Base-by-base conservation (phyloP, 2,329 filamentous ascomycete genomes). In the Epichloe bromicola region DNA sequence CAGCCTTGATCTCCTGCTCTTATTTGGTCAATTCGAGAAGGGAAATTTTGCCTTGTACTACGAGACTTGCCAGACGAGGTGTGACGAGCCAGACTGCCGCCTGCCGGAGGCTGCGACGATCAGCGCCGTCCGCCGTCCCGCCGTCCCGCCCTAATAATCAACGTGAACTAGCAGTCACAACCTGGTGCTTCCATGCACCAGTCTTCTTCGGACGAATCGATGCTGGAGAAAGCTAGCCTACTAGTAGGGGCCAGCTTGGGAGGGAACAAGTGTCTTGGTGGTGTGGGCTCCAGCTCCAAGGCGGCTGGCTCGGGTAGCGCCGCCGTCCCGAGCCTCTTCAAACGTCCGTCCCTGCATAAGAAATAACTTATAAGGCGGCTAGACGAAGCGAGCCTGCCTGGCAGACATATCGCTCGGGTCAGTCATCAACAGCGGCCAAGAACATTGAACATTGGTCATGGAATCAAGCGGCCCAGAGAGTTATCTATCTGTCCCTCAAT, bases 281-380 rank as follows among this genome's bases (percentile, higher is more conserved):
- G n/a, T 30, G 46, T 46, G 47, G 47, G 30, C 39, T 49, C 45
- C 30, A 17, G 33, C 11, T 45, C 36, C 46, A 43, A n/a, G n/a
- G n/a, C n/a, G 39, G 30, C 40, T 41, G 34, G 36, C 45, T 49
- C 52, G 52, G 52, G 49, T 49, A 51, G 49, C 49, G 52, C 52
- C 52, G 52, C 48, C 45, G 49, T 46, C 36, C 48, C 45, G 49
- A 46, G 39, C 49, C 50, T 53, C 45, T 53, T 17, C 20, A 37
- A 33, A 33, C 30, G 33, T 19, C 14, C 26, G 39, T 23, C 15
- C 34, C 38, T 49, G 41, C 48, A 20, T 37, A 30, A 11, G 3
- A 30, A 11, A 11, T 4, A 30, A 30, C 26, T 30, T 30, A 30
- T 4, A 30, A 30, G 26, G 26, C 26, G 26, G 26, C 26, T 30